Base-by-base conservation (phyloP, 352 stramenopile genomes). In the Phytopythium litorale region DNA sequence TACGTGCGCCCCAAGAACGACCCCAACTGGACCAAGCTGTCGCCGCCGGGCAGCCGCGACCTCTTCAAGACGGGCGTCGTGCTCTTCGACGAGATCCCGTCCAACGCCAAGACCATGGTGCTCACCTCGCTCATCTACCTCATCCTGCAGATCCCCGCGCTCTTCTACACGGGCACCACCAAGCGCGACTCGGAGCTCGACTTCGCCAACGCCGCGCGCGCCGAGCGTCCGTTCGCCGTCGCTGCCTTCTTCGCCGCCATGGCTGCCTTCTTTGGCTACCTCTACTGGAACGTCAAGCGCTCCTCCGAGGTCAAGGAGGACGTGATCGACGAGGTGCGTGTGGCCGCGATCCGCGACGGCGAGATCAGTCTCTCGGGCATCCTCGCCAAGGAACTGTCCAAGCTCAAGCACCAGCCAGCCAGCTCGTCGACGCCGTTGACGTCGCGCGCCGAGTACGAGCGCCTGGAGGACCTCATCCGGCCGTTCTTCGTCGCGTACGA, bases 401-500 rank as follows among this genome's bases (percentile, higher is more conserved):
- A 91, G 56, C 80, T 91, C 53, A 85, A 83, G 62, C 71, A 72
- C 48, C 62, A 75, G 28, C 42, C 66, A 16, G 64, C 75, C 1
- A 75, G 66, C 21, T 70, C 63, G 37, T 70, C 63, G 43, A 88
- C 84, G 49, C 57, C 84, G 54, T 68, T 93, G 13, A 72, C 76
- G 59, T 56, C 73, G 56, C 65, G 78, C 45, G 70, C 71, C 23
- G 76, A 89, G 45, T 78, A 85, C 55, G 74, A 87, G 58, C 86
- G 89, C 64, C 82, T 99, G 28, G 87, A 96, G 60, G 81, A 92
- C 54, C 83, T 99, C 62, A 88, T 99, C 48, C 79, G 84, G 18
- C 91, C 95, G 32, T 97, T 98, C 68, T 99, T 98, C 72, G 67
- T 85, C 56, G 67, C 79, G 1, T 99, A 98, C 70, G 97, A 99